A percentile compares a stretch with the other conserved stretches of the same genome.
Conservation (phyloP, 495 filamentous ascomycete species). For the Aspergillus bertholletiae region DNA sequence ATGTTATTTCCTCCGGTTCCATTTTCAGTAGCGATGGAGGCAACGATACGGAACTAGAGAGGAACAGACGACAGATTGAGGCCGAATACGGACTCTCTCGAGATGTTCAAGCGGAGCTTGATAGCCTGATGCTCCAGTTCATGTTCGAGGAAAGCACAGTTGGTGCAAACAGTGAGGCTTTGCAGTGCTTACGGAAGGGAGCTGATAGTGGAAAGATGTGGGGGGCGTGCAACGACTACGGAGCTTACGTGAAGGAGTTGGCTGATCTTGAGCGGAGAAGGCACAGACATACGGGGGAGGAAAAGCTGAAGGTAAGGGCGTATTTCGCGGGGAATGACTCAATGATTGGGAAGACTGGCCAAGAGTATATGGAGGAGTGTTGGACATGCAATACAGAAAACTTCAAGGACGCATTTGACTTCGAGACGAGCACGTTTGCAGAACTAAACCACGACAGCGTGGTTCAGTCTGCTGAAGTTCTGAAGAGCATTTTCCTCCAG, state of each 20-base stretch:
- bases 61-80: conserved; percentile 17
- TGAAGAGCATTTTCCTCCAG: conserved; percentile 17
- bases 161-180: conserved; percentile 32
- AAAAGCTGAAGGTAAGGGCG: conserved; percentile 10
- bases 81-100: conserved; percentile 15
- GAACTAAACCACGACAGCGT: conserved; percentile 33
- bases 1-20: background rate
- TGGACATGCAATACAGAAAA: conserved; percentile 17
- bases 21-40: background rate
- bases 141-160: conserved; percentile 27
- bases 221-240: conserved; percentile 30
- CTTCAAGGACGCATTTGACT: conserved; percentile 14
- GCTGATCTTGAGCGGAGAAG: conserved; percentile 5
- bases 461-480: conserved; percentile 15
- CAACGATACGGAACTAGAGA: conserved; percentile 4
- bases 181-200: conserved; percentile 28
- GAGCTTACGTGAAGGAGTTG: conserved; percentile 16
- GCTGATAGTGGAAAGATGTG: conserved; percentile 12
- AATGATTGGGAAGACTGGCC: conserved; percentile 27
- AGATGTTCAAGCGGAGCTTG: conserved; percentile 20
- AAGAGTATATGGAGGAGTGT: conserved; percentile 29
- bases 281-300: background rate
- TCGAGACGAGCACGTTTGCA: conserved; percentile 6
- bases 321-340: conserved; percentile 28
- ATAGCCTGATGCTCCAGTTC: conserved; percentile 9